phyloP scores from a whole-genome alignment of 305 asterid genomes.

The Fraxinus albicans region DNA sequence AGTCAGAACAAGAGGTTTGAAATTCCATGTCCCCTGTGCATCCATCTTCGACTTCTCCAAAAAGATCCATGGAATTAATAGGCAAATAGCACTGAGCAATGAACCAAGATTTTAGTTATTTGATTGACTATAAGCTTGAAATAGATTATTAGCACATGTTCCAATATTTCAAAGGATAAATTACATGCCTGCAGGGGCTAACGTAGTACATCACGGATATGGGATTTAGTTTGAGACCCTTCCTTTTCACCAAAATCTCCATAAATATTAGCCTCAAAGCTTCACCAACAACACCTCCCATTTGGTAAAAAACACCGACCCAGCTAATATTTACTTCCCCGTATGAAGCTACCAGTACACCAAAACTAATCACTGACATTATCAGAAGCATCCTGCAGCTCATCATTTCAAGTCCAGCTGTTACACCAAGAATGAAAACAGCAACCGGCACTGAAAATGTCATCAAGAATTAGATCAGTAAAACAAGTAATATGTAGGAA shows the following conservation, averaged over 20 bases:
- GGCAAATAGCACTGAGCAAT: slow-evolving; percentile 77
- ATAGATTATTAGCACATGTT: neutral
- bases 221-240: slow-evolving; percentile 85
- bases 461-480: slow-evolving; percentile 24
- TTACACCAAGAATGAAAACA: slow-evolving; percentile 82
- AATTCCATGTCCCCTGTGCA: slow-evolving; percentile 61
- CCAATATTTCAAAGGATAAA: slow-evolving; percentile 9
- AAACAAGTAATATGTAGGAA: neutral
- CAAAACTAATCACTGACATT: slow-evolving; percentile 85
- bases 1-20: slow-evolving; percentile 59
- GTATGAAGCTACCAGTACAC: slow-evolving; percentile 86
- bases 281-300: slow-evolving; percentile 98
- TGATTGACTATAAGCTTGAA: neutral
- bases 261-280: slow-evolving; percentile 88
- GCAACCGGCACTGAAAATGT: slow-evolving; percentile 90
- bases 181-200: slow-evolving; percentile 90
- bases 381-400: slow-evolving; percentile 80
- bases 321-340: slow-evolving; percentile 82
- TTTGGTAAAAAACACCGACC: slow-evolving; percentile 94
- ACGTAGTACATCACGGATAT: slow-evolving; percentile 91
- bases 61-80: slow-evolving; percentile 85
- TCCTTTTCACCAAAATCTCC: slow-evolving; percentile 86
- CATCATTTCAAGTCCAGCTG: slow-evolving; percentile 92
- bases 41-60: slow-evolving; percentile 92
- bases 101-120: slow-evolving; percentile 18